Base-by-base conservation (phyloP, 805 yeast species). In the Saccharomycopsis sp. region DNA sequence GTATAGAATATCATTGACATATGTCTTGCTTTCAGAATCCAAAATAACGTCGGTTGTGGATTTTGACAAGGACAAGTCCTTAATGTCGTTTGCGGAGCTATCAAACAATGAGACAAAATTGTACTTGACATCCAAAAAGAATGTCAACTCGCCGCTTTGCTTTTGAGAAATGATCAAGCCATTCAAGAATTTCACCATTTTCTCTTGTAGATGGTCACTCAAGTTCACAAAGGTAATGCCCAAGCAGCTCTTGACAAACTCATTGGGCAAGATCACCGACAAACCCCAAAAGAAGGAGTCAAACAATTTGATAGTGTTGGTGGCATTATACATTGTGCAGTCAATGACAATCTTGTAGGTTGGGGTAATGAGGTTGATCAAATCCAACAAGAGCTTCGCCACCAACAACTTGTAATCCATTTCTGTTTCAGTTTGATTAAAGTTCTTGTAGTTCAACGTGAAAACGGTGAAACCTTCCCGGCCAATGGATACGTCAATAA, bases 361-460 rank as follows among this genome's bases (percentile, higher is more conserved):
- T 23, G 32, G n/a, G 16, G 49, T 43, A 5, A 44, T 30, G 12
- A 27, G 29, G 15, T 46, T n/a, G 18, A 32, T 13, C 4, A 46
- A 19, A 4, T 42, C 22, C 31, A 37, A 47, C 16, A 46, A 18
- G 29, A 30, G 9, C 32, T 44, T 27, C 10, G 73, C 67, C 16
- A 77, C 75, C 88, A 94, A 80, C 19, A 83, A 67, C 53, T 78
- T 80, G 0, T 74, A 59, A 10, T 94, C 94, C 53, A 83, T 94
- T 29, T 70, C 65, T 27, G 80, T 73, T 10, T 80, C 73, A 1
- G 82, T 74, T 48, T 75, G 85, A 39, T 72, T 75, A 8, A 82
- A 67, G 27, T 78, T 61, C 0, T 67, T 62, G 10, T 59, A 51
- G 12, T 71, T 73, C 20, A 80, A 50, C 3, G 80, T 74, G 20